phyloP scores from a whole-genome alignment of 2,329 filamentous ascomycete species.

The Hyphodiscus sp. region DNA sequence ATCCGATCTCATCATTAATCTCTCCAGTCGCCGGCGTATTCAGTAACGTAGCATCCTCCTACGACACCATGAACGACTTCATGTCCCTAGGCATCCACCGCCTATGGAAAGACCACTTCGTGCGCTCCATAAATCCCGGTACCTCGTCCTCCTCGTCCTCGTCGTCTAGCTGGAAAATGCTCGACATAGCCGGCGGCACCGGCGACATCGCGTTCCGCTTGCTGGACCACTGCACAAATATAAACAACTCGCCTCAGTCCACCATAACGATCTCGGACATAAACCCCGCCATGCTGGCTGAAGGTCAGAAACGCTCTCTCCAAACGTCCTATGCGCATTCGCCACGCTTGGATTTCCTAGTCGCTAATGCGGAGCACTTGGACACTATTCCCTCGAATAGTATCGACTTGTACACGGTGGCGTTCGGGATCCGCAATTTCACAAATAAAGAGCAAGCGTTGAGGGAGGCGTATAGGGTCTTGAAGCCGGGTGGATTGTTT shows the following conservation, averaged over 20 bases:
- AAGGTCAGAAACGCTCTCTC: slow-evolving; percentile 73
- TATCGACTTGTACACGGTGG: slow-evolving; percentile 95
- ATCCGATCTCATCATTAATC: slow-evolving; percentile 5
- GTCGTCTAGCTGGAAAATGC: slow-evolving; percentile 60
- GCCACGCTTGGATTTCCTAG: slow-evolving; percentile 64
- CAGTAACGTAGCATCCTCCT: slow-evolving; percentile 80
- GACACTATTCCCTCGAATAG: slow-evolving; percentile 57
- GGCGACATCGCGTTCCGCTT: slow-evolving; percentile 97
- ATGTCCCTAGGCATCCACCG: slow-evolving; percentile 98
- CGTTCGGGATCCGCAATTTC: slow-evolving; percentile 97
- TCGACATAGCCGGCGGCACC: slow-evolving; percentile 94
- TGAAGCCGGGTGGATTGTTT: slow-evolving; percentile 93
- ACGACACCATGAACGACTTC: slow-evolving; percentile 98
- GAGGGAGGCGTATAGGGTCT: slow-evolving; percentile 74
- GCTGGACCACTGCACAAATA: slow-evolving; percentile 75
- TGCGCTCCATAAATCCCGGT: slow-evolving; percentile 75
- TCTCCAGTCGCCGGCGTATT: slow-evolving; percentile 63
- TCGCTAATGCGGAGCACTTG: slow-evolving; percentile 83
- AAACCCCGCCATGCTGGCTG: slow-evolving; percentile 88
- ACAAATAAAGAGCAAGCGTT: slow-evolving; percentile 82
- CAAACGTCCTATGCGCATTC: slow-evolving; percentile 47
- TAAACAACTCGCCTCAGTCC: slow-evolving; percentile 74
- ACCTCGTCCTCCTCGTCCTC: slow-evolving; percentile 36
- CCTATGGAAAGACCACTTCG: slow-evolving; percentile 96
- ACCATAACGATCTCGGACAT: slow-evolving; percentile 92